Evolutionary conservation across 176 grass and related monocot species (phyloP).

Genomic region (Musa acuminata): DNA sequence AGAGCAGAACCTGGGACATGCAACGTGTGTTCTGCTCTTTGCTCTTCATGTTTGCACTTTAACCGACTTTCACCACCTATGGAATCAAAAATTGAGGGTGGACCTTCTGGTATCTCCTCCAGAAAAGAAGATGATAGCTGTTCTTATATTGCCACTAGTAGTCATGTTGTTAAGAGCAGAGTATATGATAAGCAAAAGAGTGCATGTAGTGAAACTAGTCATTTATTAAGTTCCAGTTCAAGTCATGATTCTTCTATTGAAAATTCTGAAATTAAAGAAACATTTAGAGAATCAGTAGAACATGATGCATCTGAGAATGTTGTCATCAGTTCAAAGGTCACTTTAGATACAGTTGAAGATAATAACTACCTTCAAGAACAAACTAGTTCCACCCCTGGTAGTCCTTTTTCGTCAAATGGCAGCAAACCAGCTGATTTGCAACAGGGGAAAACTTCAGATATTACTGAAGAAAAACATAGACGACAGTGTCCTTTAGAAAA

Average conservation of each 20-base stretch:
- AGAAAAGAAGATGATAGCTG: not conserved
- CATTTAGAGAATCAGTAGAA: not conserved
- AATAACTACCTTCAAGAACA: constrained; percentile 1
- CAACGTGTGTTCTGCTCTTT: constrained; percentile 38
- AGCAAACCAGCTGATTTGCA: not conserved
- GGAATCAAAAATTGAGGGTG: constrained; percentile 1
- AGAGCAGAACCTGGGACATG: constrained; percentile 21
- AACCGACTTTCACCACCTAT: not conserved
- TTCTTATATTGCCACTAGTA: not conserved
- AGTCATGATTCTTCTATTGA: constrained; percentile 4
- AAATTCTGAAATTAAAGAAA: constrained; percentile 12
- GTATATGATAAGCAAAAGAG: too few relatives aligned
- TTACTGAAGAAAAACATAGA: constrained; percentile 11
- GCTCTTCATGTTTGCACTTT: constrained; percentile 29
- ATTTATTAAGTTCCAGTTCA: not conserved
- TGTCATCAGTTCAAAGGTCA: not conserved
- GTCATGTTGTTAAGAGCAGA: not conserved
- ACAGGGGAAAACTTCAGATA: not conserved
- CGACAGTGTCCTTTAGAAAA: constrained; percentile 7
- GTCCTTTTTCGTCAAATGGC: constrained; percentile 4
- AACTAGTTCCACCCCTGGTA: not conserved
- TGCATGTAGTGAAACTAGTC: constrained; percentile 4
- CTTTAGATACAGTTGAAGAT: not conserved
- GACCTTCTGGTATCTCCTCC: not conserved
- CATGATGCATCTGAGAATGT: constrained; percentile 4